Conservation (phyloP, 192 early-diverging fungal species). For the Oehlia diaphana region DNA sequence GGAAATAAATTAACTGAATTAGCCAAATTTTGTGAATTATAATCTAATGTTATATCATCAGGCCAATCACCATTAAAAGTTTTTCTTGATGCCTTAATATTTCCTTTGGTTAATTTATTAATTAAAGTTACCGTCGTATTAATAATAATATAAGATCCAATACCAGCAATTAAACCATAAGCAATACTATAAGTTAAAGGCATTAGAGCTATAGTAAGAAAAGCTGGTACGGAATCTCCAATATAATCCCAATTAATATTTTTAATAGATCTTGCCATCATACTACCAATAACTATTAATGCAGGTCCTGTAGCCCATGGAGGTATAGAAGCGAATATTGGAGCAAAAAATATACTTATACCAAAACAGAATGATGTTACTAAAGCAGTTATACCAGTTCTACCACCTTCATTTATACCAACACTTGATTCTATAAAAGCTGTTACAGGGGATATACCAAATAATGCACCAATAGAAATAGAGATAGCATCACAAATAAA, state of each 20-base stretch:
- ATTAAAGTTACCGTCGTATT: slow-evolving; percentile 60
- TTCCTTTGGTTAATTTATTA: slow-evolving; percentile 52
- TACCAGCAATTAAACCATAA: slow-evolving; percentile 78
- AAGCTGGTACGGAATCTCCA: slow-evolving; percentile 78
- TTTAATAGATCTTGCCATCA: slow-evolving; percentile 72
- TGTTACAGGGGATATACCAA: slow-evolving; percentile 76
- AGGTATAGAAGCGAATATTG: slow-evolving; percentile 83
- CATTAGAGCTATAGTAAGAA: slow-evolving; percentile 75
- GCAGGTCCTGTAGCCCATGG: slow-evolving; percentile 86
- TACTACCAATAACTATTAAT: slow-evolving; percentile 72
- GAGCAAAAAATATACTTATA: slow-evolving; percentile 76
- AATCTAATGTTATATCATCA: not conserved
- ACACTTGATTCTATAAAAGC: slow-evolving; percentile 83
- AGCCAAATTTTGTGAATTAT: not conserved
- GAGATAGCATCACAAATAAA: slow-evolving; percentile 74
- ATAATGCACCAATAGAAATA: slow-evolving; percentile 64
- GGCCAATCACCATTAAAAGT: slow-evolving; percentile 19
- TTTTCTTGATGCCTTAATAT: slow-evolving; percentile 41
- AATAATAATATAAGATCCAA: slow-evolving; percentile 69
- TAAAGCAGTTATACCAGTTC: slow-evolving; percentile 80
- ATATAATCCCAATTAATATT: slow-evolving; percentile 80
- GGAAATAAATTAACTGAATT: not conserved
- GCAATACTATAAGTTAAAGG: slow-evolving; percentile 80
- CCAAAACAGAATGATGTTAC: slow-evolving; percentile 69
- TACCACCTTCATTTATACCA: slow-evolving; percentile 80